Evolutionary conservation across 148 eudicot species (phyloP).

Genomic region (Gaultheria prostrata): DNA sequence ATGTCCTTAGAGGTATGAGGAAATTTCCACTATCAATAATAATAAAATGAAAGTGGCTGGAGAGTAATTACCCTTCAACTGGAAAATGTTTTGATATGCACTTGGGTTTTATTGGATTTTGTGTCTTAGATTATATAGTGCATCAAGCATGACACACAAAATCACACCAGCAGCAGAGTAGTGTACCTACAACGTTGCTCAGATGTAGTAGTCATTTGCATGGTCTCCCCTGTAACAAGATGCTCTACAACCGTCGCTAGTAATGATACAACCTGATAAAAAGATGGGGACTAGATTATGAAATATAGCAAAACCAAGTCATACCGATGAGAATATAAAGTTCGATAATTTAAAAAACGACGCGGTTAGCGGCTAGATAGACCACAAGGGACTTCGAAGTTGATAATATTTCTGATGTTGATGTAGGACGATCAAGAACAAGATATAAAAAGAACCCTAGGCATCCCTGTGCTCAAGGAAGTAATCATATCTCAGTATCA

Average conservation of each 20-base stretch:
- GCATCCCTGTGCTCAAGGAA: background rate
- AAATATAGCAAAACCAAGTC: constrained; percentile 6
- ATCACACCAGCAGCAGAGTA: constrained; percentile 15
- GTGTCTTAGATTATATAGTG: background rate
- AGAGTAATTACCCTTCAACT: background rate
- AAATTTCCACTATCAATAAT: background rate
- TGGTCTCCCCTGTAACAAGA: constrained; percentile 97
- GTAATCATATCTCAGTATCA: too few relatives aligned
- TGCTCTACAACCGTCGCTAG: constrained; percentile 84
- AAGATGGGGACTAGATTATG: background rate
- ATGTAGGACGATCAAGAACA: background rate
- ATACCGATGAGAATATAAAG: background rate
- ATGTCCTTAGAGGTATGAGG: background rate
- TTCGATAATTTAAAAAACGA: background rate
- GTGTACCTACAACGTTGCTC: constrained; percentile 84
- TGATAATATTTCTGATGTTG: background rate
- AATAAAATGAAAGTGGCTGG: background rate
- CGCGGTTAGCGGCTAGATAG: background rate
- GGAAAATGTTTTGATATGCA: background rate
- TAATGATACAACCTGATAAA: constrained; percentile 76
- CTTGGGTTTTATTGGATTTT: background rate
- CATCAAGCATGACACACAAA: constrained; percentile 2
- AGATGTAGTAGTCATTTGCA: constrained; percentile 88
- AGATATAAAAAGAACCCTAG: background rate
- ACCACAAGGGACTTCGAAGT: background rate